A percentile compares a stretch with the other conserved stretches of the same genome.
These are phyloP conservation scores for Lasiodiplodia citricola DNA, from an alignment of 2,329 filamentous ascomycete genomes.

Conservation along the genomic window DNA sequence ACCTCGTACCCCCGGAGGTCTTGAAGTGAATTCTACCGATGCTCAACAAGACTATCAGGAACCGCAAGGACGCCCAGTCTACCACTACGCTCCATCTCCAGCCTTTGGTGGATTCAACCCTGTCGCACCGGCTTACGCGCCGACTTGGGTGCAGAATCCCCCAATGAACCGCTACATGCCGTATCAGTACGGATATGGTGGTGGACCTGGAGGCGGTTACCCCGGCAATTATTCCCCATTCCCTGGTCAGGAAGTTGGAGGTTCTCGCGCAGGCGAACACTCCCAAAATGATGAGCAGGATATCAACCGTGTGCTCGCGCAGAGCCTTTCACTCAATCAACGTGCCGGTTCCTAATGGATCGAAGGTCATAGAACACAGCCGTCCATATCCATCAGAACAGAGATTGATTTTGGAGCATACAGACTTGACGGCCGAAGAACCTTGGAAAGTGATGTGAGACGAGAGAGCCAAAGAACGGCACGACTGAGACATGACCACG, in stretches of 20 bases:
- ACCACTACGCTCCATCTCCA: constrained; percentile 20
- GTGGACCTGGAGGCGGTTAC: constrained; percentile 18
- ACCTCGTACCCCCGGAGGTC: constrained; percentile 18
- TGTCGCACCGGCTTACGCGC: constrained; percentile 22
- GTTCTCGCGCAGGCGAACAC: background rate
- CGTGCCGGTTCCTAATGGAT: constrained; percentile 14
- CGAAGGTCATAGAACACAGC: background rate
- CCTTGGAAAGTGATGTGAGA: constrained; percentile 7
- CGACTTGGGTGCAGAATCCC: constrained; percentile 23
- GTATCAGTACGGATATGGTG: constrained; percentile 12
- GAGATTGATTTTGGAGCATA: background rate
- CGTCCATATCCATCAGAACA: background rate
- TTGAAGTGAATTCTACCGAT: constrained; percentile 6
- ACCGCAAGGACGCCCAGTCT: background rate
- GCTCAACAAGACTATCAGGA: constrained; percentile 21
- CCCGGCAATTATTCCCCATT: constrained; percentile 10
- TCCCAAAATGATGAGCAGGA: constrained; percentile 18
- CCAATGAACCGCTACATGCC: constrained; percentile 20
- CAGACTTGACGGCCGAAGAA: constrained; percentile 3
- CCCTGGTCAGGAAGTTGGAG: constrained; percentile 8
- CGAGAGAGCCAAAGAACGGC: background rate
- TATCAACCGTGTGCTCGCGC: background rate
- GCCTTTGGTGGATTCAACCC: constrained; percentile 25
- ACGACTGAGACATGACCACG: constrained; percentile 12
- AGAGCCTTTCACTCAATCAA: constrained; percentile 17